Percentiles rank a stretch among this genome's conserved stretches.
These are phyloP conservation scores for Ophiognomonia clavigignenti-juglandacearum DNA, from an alignment of 2,329 filamentous ascomycete species.

Conservation along the genomic window DNA sequence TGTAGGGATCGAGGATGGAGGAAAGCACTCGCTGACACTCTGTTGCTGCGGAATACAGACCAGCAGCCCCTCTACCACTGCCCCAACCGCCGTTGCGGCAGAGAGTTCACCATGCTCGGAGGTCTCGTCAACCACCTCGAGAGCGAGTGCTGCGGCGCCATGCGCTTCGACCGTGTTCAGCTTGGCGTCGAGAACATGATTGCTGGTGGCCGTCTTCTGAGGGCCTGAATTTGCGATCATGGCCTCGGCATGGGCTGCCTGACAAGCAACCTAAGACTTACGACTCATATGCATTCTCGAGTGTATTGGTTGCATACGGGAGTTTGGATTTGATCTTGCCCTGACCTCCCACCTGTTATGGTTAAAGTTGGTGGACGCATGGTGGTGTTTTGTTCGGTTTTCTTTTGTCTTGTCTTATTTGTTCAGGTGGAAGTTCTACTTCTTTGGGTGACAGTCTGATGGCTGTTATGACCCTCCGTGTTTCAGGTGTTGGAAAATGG, in stretches of 20 bases:
- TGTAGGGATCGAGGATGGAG: too few relatives aligned
- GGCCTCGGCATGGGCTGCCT: too few relatives aligned
- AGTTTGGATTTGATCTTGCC: too few relatives aligned
- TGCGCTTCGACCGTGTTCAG: slow-evolving; percentile 33
- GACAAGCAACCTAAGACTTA: too few relatives aligned
- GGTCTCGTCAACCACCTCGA: slow-evolving; percentile 38
- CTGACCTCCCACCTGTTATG: background rate
- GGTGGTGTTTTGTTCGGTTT: background rate
- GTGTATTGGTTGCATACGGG: too few relatives aligned
- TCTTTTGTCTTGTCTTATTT: background rate
- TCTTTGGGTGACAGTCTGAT: too few relatives aligned
- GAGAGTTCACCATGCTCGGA: slow-evolving; percentile 35
- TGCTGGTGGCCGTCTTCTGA: slow-evolving; percentile 4
- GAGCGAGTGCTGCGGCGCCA: slow-evolving; percentile 36
- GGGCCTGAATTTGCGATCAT: too few relatives aligned
- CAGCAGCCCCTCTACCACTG: slow-evolving; percentile 36
- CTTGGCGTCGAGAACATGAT: slow-evolving; percentile 19
- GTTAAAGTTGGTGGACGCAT: background rate
- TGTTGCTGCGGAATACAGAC: slow-evolving; percentile 33
- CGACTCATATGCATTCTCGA: too few relatives aligned
- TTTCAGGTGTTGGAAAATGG: too few relatives aligned
- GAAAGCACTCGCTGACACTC: background rate
- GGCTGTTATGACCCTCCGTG: too few relatives aligned
- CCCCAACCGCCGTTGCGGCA: slow-evolving; percentile 27
- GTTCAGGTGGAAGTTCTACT: too few relatives aligned